These are phyloP conservation scores for Diplodia seriata DNA, from an alignment of 2,329 filamentous ascomycete genomes.

Conservation along the genomic window DNA sequence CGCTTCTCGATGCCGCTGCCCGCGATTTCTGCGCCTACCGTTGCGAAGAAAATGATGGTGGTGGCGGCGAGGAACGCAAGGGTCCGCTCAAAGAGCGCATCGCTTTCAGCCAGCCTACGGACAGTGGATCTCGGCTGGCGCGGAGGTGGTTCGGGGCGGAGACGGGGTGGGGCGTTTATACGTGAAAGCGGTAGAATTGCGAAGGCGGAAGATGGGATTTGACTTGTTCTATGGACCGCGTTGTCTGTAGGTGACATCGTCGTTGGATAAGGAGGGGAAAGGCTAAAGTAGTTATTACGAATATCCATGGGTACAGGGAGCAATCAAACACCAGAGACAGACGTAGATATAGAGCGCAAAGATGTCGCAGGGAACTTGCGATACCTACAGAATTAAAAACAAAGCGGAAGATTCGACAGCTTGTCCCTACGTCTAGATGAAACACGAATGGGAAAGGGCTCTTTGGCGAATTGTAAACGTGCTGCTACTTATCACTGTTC, in stretches of 20 bases:
- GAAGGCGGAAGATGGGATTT: neutral
- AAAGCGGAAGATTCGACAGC: neutral
- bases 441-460: neutral
- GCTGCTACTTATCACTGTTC: neutral
- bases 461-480: neutral
- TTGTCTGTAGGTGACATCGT: neutral
- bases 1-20: conserved; percentile 60
- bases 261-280: neutral
- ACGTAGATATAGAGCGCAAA: neutral
- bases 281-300: neutral
- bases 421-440: neutral
- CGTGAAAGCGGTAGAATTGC: neutral
- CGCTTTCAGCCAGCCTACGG: conserved; percentile 72
- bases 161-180: conserved; percentile 66
- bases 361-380: neutral
- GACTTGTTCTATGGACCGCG: neutral
- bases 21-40: conserved; percentile 2
- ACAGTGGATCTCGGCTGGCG: conserved; percentile 64
- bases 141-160: conserved; percentile 63
- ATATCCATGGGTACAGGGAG: neutral
- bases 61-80: neutral
- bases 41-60: neutral
- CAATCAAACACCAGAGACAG: neutral
- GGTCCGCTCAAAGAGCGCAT: conserved; percentile 60
- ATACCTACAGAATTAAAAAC: neutral